Evolutionary conservation across 2,329 filamentous ascomycete genomes (phyloP), one percentile per base, ranked within the genome.

Genomic region (Botrytis squamosa): DNA sequence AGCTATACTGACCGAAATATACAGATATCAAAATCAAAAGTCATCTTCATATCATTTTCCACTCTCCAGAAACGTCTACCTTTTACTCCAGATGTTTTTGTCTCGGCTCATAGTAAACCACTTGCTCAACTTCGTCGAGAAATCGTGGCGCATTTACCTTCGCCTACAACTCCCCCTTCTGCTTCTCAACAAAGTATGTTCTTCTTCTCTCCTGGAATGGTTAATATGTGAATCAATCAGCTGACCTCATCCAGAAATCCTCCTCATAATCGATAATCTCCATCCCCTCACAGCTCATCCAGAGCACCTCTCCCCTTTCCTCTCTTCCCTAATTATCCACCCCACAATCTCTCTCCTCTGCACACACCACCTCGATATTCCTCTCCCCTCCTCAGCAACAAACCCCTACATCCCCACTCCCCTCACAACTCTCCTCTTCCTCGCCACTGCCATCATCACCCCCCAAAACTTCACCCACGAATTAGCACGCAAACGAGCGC

Each of bases 401-500:
- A 84, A 82, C 77, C 85, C 88, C 79, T 90, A 93, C 82, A 84
- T 88, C 29, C 93, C 94, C 0, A 84, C 89, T 42, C 90, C 94
- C 0, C 85, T 97, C 20, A 90, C 90, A 1, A 84, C 94, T 0
- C 86, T 98, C 36, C 88, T 87, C 64, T 97, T 97, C 82, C 90
- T 98, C 74, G 93, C 95, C n/a, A 99, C 96, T 5, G 91, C 94
- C 5, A 88, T 98, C 71, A 86, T 98, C 74, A 90, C 88, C 7
- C 86, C 93, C 0, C 90, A 91, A 57, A 92, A 90, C 22, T 87
- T 98, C 57, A 84, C 89, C 12, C 94, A 98, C 77, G 88, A 93
- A 62, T 86, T 96, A 8, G 90, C 90, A 44, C 87, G 88, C 55
- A 94, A 94, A 81, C 88, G 87, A n/a, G 94, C 95, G 5, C 87